Conservation (phyloP, 495 filamentous ascomycete genomes). For the Thozetella sp. region DNA sequence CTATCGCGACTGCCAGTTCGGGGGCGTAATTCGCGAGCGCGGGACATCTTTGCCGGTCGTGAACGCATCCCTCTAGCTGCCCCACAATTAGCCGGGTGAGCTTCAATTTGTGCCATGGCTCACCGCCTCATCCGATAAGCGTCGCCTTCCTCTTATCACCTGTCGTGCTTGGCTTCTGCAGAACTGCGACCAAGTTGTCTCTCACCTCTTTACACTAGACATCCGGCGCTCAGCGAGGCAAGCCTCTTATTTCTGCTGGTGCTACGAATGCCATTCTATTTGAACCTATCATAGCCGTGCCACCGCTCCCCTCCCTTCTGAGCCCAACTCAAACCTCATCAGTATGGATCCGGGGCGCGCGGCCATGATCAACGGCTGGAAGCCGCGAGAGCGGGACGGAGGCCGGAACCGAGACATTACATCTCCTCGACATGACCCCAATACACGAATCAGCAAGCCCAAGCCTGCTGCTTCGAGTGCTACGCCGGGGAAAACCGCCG, state of each 20-base stretch:
- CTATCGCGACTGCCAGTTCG: too few relatives aligned
- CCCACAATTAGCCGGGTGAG: background rate
- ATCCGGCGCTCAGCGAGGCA: too few relatives aligned
- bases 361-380: conserved; percentile 49
- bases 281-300: too few relatives aligned
- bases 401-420: conserved; percentile 37
- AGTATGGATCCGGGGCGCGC: conserved; percentile 46
- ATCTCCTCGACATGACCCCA: conserved; percentile 43
- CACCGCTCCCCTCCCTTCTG: background rate
- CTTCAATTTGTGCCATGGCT: background rate
- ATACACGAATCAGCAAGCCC: conserved; percentile 45
- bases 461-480: conserved; percentile 16
- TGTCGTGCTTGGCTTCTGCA: conserved; percentile 1
- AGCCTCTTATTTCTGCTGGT: conserved; percentile 1
- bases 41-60: too few relatives aligned
- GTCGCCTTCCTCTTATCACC: background rate
- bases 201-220: background rate
- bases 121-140: background rate
- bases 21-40: too few relatives aligned
- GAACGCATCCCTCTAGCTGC: too few relatives aligned
- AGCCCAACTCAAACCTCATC: background rate
- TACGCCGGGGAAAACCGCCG: conserved; percentile 7
- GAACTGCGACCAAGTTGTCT: background rate
- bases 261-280: too few relatives aligned
- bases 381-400: conserved; percentile 24